Conservation (phyloP, 208 protist genomes). For the Endotrypanum monterogeii region DNA sequence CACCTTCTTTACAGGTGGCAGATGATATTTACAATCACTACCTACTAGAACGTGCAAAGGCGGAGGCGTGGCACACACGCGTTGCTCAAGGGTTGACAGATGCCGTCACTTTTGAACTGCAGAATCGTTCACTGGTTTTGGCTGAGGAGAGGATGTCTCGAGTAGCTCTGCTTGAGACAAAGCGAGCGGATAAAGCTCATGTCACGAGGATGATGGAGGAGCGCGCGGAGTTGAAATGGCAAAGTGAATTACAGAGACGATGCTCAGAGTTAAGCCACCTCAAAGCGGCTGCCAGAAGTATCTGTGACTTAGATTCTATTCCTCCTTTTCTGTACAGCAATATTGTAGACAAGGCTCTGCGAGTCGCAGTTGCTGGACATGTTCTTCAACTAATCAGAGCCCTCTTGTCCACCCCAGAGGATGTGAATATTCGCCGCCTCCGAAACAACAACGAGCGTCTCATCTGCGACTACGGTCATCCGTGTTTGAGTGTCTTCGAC, state of each 20-base stretch:
- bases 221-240: slow-evolving; percentile 41
- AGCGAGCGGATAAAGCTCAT: slow-evolving; percentile 24
- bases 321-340: slow-evolving; percentile 12
- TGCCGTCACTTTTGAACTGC: slow-evolving; percentile 46
- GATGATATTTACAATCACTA: slow-evolving; percentile 46
- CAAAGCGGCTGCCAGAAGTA: background rate
- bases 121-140: slow-evolving; percentile 29
- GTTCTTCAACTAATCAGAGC: slow-evolving; percentile 47
- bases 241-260: slow-evolving; percentile 45
- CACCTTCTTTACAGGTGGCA: slow-evolving; percentile 27
- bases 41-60: slow-evolving; percentile 45
- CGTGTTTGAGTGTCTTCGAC: slow-evolving; percentile 23
- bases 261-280: slow-evolving; percentile 32
- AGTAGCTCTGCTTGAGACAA: slow-evolving; percentile 35
- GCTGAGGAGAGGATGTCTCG: slow-evolving; percentile 43
- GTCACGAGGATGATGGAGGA: slow-evolving; percentile 31
- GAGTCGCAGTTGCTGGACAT: slow-evolving; percentile 20
- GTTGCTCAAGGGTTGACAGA: slow-evolving; percentile 52
- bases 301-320: slow-evolving; percentile 11
- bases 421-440: slow-evolving; percentile 72
- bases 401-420: slow-evolving; percentile 69
- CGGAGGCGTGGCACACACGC: slow-evolving; percentile 67
- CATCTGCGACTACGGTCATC: slow-evolving; percentile 70
- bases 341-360: slow-evolving; percentile 28
- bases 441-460: slow-evolving; percentile 77